A percentile compares a stretch with the other conserved stretches of the same genome.
Evolutionary conservation across 2,329 filamentous ascomycete genomes (phyloP).

Genomic region (Diaporthe sp.): DNA sequence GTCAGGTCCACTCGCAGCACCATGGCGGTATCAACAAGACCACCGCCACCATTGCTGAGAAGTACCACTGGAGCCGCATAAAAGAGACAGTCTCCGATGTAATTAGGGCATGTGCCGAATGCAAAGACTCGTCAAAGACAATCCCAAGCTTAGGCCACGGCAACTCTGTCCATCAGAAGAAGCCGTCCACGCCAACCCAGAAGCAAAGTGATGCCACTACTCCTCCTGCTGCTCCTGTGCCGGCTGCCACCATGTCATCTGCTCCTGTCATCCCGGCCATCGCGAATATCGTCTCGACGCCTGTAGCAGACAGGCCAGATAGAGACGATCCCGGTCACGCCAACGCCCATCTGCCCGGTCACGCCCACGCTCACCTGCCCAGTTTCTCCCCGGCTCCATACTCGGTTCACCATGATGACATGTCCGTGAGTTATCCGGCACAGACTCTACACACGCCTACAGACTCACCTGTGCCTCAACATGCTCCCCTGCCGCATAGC

Average conservation of each 20-base stretch:
- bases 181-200: constrained; percentile 33
- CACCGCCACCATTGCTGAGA: constrained; percentile 91
- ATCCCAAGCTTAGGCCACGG: constrained; percentile 15
- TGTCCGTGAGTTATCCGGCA: constrained; percentile 56
- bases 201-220: constrained; percentile 33
- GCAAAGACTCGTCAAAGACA: constrained; percentile 82
- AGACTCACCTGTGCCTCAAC: constrained; percentile 47
- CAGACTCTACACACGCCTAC: constrained; percentile 47
- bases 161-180: constrained; percentile 27
- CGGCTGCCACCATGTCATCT: constrained; percentile 43
- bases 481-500: constrained; percentile 41
- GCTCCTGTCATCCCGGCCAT: constrained; percentile 43
- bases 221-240: constrained; percentile 24
- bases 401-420: constrained; percentile 60
- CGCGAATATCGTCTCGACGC: constrained; percentile 13
- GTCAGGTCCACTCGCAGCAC: constrained; percentile 77
- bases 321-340: constrained; percentile 27
- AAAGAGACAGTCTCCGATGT: constrained; percentile 97
- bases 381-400: constrained; percentile 54
- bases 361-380: constrained; percentile 43
- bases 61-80: constrained; percentile 97
- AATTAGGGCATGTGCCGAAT: constrained; percentile 91
- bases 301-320: constrained; percentile 11
- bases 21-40: constrained; percentile 99
- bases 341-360: constrained; percentile 24